phyloP scores from a whole-genome alignment of 805 yeast genomes.

The Candida railenensis region DNA sequence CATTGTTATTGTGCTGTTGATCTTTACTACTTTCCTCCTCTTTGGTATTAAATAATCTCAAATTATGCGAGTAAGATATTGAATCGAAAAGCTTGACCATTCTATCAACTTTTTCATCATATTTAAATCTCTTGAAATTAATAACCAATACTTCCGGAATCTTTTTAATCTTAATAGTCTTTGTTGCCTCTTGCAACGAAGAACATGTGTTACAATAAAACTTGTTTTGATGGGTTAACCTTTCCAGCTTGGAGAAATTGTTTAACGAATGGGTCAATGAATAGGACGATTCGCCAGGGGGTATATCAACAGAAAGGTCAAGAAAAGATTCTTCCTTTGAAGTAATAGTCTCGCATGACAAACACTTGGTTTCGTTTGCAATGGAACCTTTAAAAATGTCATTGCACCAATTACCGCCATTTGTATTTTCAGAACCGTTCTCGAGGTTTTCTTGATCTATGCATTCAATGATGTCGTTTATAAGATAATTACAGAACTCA shows the following conservation, averaged over 20 bases:
- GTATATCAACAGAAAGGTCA: constrained; percentile 84
- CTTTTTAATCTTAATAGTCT: constrained; percentile 75
- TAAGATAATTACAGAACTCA: constrained; percentile 84
- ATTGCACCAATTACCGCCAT: constrained; percentile 49
- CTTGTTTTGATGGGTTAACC: constrained; percentile 82
- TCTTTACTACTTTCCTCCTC: neutral
- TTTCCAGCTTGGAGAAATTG: constrained; percentile 82
- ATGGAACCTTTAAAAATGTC: constrained; percentile 80
- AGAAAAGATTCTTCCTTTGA: constrained; percentile 82
- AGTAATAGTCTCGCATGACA: constrained; percentile 81
- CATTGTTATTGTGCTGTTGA: constrained; percentile 22
- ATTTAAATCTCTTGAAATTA: constrained; percentile 90
- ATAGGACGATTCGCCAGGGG: constrained; percentile 53
- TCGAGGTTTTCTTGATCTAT: constrained; percentile 40
- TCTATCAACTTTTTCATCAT: constrained; percentile 75
- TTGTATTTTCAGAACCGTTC: constrained; percentile 11
- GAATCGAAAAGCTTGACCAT: constrained; percentile 86
- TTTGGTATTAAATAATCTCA: constrained; percentile 59
- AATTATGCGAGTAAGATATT: constrained; percentile 72
- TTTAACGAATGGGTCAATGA: constrained; percentile 75
- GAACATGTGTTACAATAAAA: constrained; percentile 90
- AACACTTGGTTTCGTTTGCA: constrained; percentile 85
- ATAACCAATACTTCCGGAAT: constrained; percentile 78
- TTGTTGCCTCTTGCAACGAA: constrained; percentile 90
- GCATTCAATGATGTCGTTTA: constrained; percentile 66